Percentiles rank a stretch among this genome's conserved stretches.
phyloP scores from a whole-genome alignment of 2,329 filamentous ascomycete genomes.

The Claviceps africana region DNA sequence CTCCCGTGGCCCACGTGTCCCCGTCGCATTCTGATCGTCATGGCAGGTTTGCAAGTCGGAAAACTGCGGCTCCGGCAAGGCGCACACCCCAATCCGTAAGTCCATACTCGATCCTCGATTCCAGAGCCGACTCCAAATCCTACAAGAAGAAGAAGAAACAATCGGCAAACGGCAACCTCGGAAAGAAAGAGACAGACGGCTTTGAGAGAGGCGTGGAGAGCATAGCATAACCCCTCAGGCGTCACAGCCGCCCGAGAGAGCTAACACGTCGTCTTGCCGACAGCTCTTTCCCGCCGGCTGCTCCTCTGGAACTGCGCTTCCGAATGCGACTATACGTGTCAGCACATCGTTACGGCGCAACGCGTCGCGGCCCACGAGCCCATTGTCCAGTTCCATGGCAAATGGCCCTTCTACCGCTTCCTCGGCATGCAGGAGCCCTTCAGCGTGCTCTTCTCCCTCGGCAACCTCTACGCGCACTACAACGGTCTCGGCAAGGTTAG shows the following conservation, averaged over 20 bases:
- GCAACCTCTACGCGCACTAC: slow-evolving; percentile 80
- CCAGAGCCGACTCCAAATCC: not conserved
- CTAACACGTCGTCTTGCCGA: not conserved
- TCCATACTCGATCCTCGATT: slow-evolving; percentile 3
- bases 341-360: slow-evolving; percentile 71
- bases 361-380: slow-evolving; percentile 53
- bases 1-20: not conserved
- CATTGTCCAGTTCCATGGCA: slow-evolving; percentile 89
- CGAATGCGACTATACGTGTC: slow-evolving; percentile 97
- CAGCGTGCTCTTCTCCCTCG: slow-evolving; percentile 80
- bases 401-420: slow-evolving; percentile 92
- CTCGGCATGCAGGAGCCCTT: slow-evolving; percentile 91
- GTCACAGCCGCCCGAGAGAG: not conserved
- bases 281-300: slow-evolving; percentile 72
- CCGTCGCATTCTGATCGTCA: not conserved
- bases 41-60: slow-evolving; percentile 61
- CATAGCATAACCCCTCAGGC: not conserved
- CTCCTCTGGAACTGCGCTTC: slow-evolving; percentile 83
- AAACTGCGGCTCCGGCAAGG: slow-evolving; percentile 57
- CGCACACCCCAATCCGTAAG: slow-evolving; percentile 56
- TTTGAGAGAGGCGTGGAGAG: too few species aligned
- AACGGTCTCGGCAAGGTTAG: slow-evolving; percentile 60
- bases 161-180: not conserved
- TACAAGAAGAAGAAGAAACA: not conserved
- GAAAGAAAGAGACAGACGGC: not conserved